Conservation (phyloP, 2,329 filamentous ascomycete genomes). For the Paracoccidioides brasiliensis region DNA sequence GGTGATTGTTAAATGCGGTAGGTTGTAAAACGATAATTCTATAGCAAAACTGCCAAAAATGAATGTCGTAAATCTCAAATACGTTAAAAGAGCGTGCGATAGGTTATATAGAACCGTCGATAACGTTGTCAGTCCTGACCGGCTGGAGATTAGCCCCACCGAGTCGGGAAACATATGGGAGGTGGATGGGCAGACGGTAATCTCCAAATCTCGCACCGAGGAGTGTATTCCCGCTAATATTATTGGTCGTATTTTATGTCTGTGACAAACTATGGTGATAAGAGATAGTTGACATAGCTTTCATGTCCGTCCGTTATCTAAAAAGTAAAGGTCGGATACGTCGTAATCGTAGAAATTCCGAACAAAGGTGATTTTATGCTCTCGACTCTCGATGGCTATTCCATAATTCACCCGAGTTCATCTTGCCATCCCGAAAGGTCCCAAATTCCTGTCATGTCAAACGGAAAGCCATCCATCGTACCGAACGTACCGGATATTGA, state of each 20-base stretch:
- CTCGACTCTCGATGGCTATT: neutral
- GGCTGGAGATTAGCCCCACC: neutral
- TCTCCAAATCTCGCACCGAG: neutral
- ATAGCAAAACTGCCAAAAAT: neutral
- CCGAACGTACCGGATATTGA: constrained; percentile 34
- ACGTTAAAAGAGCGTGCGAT: neutral
- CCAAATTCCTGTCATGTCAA: constrained; percentile 36
- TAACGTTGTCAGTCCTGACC: neutral
- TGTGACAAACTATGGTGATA: neutral
- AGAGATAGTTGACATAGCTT: neutral
- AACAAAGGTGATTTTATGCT: neutral
- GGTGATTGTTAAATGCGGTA: neutral
- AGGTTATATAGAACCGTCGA: neutral
- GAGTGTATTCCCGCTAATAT: neutral
- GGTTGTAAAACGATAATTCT: neutral
- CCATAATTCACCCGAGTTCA: constrained; percentile 1
- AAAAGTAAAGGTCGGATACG: neutral
- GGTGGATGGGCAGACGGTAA: too few species aligned
- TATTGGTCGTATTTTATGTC: neutral
- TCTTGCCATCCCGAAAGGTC: constrained; percentile 26
- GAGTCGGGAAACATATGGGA: neutral
- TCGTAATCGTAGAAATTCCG: neutral
- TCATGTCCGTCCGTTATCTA: neutral
- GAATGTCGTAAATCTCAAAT: neutral
- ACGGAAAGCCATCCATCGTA: constrained; percentile 34